Evolutionary conservation across 805 yeast species (phyloP), one percentile per base, ranked within the genome.

Genomic region (Tetrapisispora iriomotensis): DNA sequence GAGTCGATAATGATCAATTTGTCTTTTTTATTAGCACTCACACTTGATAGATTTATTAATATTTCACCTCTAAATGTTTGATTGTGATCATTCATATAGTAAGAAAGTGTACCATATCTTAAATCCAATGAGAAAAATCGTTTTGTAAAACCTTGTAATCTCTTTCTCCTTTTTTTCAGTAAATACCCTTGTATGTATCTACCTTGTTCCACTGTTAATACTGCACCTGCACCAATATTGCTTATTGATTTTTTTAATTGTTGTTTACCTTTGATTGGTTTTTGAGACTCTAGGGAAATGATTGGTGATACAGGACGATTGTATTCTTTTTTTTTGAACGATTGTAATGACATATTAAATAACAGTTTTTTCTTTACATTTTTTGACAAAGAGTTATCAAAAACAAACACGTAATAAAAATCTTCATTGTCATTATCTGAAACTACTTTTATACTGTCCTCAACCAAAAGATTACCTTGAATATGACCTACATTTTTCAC

Each of bases 381-480:
- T 53, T 83, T 86, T 24, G 95, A 81, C 50, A 87, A 85, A 0
- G 95, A 82, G 62, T 90, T 90, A 61, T 90, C 97, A 54, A 90
- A 82, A 20, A 92, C 80, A 56, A 90, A 83, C 0, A 96, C 96
- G 36, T 57, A 59, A 61, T 74, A 82, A 51, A 79, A 72, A 1
- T 90, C 90, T 8, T 79, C 82, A 19, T 69, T 65, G 2, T 59
- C 60, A 17, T 27, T 15, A 15, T 33, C 17, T 9, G 36, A 23
- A 5, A 22, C 8, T 2, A 79, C 79, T n/a, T 68, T 67, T 43
- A 79, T 67, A 21, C 67, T 62, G 1, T 88, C 94, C 36, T 75
- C 75, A 38, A 73, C 70, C 51, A 76, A 60, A 44, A 79, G 81
- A 45, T 77, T 79, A 1, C 79, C 77, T 13, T 62, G 59, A 60